A percentile compares a stretch with the other conserved stretches of the same genome.
Evolutionary conservation across 352 stramenopile genomes (phyloP).

Genomic region (Phytophthora boehmeriae): DNA sequence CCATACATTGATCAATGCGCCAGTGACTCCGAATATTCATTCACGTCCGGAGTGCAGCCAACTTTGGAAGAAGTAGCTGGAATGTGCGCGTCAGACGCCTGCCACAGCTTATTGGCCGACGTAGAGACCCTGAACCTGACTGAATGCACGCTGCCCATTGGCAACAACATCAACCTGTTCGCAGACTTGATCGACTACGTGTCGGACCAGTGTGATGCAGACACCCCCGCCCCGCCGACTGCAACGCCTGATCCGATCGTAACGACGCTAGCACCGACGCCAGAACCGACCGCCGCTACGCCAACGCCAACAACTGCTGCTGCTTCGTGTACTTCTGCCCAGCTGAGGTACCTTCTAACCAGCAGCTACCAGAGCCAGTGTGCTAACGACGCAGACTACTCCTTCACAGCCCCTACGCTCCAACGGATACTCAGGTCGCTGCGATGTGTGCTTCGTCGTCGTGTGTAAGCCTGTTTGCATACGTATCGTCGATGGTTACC

Average conservation of each 20-base stretch:
- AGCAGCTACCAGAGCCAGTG: slow-evolving; percentile 27
- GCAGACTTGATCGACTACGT: slow-evolving; percentile 36
- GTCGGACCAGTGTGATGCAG: slow-evolving; percentile 17
- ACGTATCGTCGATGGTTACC: slow-evolving; percentile 16
- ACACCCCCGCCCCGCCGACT: slow-evolving; percentile 13
- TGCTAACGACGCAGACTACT: slow-evolving; percentile 24
- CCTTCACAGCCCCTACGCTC: slow-evolving; percentile 21
- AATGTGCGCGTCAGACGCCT: slow-evolving; percentile 32
- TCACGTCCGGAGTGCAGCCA: slow-evolving; percentile 25
- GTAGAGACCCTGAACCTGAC: slow-evolving; percentile 24
- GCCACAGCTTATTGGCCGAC: slow-evolving; percentile 24
- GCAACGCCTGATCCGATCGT: slow-evolving; percentile 7
- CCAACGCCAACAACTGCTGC: slow-evolving; percentile 11
- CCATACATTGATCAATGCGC: slow-evolving; percentile 32
- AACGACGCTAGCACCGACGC: slow-evolving; percentile 7
- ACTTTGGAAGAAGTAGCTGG: slow-evolving; percentile 9
- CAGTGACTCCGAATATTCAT: slow-evolving; percentile 33
- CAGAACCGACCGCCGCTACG: slow-evolving; percentile 10
- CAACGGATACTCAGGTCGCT: slow-evolving; percentile 16
- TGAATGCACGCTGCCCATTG: slow-evolving; percentile 37
- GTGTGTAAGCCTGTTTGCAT: slow-evolving; percentile 25
- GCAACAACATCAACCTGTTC: slow-evolving; percentile 28
- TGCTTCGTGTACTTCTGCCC: slow-evolving; percentile 21
- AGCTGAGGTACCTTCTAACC: slow-evolving; percentile 26
- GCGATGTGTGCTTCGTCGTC: slow-evolving; percentile 30